Percentiles rank a stretch among this genome's conserved stretches.
phyloP scores from a whole-genome alignment of 2,329 filamentous ascomycete genomes.

The Alternaria infectoria region DNA sequence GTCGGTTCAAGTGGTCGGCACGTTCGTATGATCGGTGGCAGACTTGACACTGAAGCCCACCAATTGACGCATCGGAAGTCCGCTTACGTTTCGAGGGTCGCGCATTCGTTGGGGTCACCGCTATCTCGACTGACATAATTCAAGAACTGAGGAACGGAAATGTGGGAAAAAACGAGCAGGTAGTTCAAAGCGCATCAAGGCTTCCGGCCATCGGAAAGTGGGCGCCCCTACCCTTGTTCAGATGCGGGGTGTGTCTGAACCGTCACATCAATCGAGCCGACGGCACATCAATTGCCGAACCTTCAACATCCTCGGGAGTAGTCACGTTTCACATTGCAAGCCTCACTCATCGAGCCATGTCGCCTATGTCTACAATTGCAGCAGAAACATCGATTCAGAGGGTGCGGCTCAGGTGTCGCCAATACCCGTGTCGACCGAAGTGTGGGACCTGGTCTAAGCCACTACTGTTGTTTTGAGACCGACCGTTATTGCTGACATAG shows the following conservation, averaged over 20 bases:
- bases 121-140: not conserved
- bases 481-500: not conserved
- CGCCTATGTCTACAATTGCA: not conserved
- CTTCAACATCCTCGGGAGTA: not conserved
- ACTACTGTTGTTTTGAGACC: not conserved
- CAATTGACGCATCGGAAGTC: not conserved
- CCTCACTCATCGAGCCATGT: not conserved
- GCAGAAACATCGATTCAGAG: not conserved
- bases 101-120: not conserved
- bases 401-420: not conserved
- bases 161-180: not conserved
- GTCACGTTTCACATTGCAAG: not conserved
- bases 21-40: constrained; percentile 38
- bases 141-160: not conserved
- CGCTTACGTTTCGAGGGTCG: constrained; percentile 9
- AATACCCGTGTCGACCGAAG: not conserved
- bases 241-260: not conserved
- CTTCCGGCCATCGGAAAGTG: not conserved
- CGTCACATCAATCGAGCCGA: not conserved
- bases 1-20: constrained; percentile 38
- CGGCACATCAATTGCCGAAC: not conserved
- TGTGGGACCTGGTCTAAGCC: not conserved
- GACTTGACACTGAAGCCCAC: constrained; percentile 32
- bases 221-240: not conserved
- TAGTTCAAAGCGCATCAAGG: not conserved